Conservation (phyloP, 2,329 filamentous ascomycete genomes). For the Beauveria varroae region DNA sequence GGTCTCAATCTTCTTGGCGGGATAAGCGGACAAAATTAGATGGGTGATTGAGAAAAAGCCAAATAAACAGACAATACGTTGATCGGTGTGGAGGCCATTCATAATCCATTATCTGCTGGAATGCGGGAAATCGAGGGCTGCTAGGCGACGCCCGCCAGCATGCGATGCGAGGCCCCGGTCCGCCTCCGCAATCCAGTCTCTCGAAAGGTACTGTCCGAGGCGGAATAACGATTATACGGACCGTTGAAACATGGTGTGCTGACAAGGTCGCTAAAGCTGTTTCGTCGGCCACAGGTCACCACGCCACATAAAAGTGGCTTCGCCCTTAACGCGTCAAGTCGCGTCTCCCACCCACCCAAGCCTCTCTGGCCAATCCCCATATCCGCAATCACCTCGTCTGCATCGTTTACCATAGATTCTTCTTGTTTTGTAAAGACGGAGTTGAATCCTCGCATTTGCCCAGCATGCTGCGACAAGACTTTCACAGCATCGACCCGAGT, state of each 20-base stretch:
- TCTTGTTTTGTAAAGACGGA: background rate
- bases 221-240: too few relatives aligned
- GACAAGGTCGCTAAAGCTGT: background rate
- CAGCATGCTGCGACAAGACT: slow-evolving; percentile 43
- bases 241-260: background rate
- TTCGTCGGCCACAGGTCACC: background rate
- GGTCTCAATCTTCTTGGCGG: too few relatives aligned
- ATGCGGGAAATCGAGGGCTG: too few relatives aligned
- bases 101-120: too few relatives aligned
- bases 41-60: too few relatives aligned
- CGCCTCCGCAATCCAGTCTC: too few relatives aligned
- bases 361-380: background rate
- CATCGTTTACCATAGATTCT: background rate
- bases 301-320: slow-evolving; percentile 9
- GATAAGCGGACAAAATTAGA: too few relatives aligned
- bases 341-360: slow-evolving; percentile 22
- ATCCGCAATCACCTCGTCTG: background rate
- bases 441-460: background rate
- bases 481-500: slow-evolving; percentile 57
- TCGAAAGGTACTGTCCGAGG: too few relatives aligned
- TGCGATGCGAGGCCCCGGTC: too few relatives aligned
- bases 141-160: too few relatives aligned
- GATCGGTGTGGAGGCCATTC: too few relatives aligned
- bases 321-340: slow-evolving; percentile 24
- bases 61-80: too few relatives aligned